Conservation (phyloP, 164 flowering plant genomes). For the Stephania yunnanensis region DNA sequence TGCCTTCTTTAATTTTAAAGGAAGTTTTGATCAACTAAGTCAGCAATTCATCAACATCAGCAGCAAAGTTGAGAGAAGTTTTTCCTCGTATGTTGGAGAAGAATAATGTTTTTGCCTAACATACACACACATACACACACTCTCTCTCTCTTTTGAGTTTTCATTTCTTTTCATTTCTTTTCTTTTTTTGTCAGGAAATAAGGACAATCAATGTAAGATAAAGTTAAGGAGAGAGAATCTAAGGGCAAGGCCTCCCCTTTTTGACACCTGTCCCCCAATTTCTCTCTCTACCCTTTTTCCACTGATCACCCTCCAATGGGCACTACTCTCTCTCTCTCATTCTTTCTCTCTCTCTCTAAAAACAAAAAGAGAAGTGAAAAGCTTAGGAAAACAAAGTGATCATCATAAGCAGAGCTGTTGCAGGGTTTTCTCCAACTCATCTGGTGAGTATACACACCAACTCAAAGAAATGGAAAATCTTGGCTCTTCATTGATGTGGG, state of each 20-base stretch:
- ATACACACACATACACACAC: not conserved
- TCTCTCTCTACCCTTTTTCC: conserved; percentile 7
- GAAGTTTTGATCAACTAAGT: not conserved
- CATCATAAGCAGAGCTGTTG: not conserved
- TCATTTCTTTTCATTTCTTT: too few species aligned
- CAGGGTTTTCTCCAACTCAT: not conserved
- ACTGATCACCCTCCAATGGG: not conserved
- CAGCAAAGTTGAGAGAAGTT: not conserved
- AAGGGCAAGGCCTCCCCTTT: not conserved
- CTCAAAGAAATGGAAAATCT: not conserved
- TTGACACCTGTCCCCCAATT: conserved; percentile 22
- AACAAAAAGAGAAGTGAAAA: not conserved
- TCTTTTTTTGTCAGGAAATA: not conserved
- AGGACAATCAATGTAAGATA: not conserved
- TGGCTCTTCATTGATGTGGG: not conserved
- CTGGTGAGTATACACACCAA: not conserved
- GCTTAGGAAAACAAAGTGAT: not conserved
- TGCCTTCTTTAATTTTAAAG: not conserved
- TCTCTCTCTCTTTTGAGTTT: not conserved
- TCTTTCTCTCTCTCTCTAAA: not conserved
- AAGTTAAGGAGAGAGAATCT: not conserved
- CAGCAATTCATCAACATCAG: not conserved
- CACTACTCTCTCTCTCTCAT: not conserved
- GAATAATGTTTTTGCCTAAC: not conserved
- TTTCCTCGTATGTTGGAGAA: not conserved